Conservation (phyloP, 2,329 filamentous ascomycete genomes). For the Trichoderma harzianum region DNA sequence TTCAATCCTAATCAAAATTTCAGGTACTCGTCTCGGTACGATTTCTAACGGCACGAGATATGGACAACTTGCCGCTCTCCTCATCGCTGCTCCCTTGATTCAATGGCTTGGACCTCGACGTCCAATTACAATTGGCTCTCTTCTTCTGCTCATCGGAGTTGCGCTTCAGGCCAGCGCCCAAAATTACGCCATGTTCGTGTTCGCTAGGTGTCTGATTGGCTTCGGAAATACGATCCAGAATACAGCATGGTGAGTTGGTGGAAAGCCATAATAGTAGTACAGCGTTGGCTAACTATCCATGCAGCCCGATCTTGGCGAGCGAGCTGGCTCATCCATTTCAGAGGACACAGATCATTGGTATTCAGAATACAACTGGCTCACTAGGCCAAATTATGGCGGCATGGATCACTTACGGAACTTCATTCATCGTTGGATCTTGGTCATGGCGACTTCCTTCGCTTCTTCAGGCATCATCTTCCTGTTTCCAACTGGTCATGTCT, state of each 20-base stretch:
- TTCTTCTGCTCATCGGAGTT: background rate
- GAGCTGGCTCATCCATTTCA: background rate
- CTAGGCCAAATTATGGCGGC: background rate
- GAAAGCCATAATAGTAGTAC: background rate
- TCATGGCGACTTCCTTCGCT: background rate
- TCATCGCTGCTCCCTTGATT: background rate
- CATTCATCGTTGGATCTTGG: background rate
- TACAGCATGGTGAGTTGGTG: background rate
- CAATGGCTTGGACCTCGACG: slow-evolving; percentile 11
- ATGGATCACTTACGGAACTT: background rate
- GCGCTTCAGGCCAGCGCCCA: background rate
- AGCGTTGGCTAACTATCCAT: background rate
- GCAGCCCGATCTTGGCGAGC: background rate
- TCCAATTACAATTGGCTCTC: background rate
- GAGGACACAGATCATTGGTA: background rate
- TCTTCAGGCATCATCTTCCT: background rate
- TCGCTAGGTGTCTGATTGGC: background rate
- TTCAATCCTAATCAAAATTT: background rate
- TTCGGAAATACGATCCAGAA: background rate
- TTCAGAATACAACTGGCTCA: background rate
- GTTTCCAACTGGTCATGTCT: slow-evolving; percentile 24
- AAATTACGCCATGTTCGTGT: background rate
- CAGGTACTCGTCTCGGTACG: background rate
- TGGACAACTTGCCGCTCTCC: slow-evolving; percentile 8
- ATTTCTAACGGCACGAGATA: slow-evolving; percentile 9